Conservation (phyloP, 2,329 filamentous ascomycete species). For the Phoma sp. region DNA sequence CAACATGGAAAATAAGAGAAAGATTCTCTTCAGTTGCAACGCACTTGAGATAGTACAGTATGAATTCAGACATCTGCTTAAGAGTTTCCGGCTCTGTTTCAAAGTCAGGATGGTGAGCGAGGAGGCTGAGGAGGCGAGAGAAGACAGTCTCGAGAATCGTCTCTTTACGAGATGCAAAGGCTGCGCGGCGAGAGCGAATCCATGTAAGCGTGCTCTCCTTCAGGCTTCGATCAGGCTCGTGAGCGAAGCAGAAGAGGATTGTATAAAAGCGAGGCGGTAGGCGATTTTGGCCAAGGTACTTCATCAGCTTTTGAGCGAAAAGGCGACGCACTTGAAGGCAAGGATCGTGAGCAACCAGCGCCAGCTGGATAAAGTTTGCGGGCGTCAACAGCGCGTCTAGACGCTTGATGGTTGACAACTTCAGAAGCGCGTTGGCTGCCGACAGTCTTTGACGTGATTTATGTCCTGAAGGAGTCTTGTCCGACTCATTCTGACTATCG, state of each 20-base stretch:
- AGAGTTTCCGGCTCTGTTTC: constrained; percentile 67
- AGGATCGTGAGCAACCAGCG: constrained; percentile 80
- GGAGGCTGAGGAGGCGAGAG: constrained; percentile 80
- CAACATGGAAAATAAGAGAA: constrained; percentile 86
- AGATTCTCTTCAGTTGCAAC: constrained; percentile 88
- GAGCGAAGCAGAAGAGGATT: constrained; percentile 87
- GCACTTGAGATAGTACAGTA: constrained; percentile 84
- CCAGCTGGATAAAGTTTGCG: constrained; percentile 78
- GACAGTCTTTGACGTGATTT: constrained; percentile 80
- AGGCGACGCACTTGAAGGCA: constrained; percentile 74
- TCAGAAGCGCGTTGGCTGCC: constrained; percentile 79
- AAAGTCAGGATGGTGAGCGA: constrained; percentile 95
- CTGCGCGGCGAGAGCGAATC: constrained; percentile 79
- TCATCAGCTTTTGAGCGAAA: constrained; percentile 87
- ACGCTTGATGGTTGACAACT: constrained; percentile 77
- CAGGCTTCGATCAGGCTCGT: constrained; percentile 79
- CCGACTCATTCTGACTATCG: constrained; percentile 77
- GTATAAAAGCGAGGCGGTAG: constrained; percentile 82
- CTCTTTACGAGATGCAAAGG: constrained; percentile 61
- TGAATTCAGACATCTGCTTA: constrained; percentile 83
- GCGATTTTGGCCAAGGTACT: constrained; percentile 77
- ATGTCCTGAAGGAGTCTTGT: constrained; percentile 76
- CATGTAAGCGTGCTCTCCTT: constrained; percentile 81
- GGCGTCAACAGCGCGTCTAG: constrained; percentile 78
- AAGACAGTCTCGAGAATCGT: constrained; percentile 80